Conservation (phyloP, 108 stramenopile species). For the Bacterosira constricta region DNA sequence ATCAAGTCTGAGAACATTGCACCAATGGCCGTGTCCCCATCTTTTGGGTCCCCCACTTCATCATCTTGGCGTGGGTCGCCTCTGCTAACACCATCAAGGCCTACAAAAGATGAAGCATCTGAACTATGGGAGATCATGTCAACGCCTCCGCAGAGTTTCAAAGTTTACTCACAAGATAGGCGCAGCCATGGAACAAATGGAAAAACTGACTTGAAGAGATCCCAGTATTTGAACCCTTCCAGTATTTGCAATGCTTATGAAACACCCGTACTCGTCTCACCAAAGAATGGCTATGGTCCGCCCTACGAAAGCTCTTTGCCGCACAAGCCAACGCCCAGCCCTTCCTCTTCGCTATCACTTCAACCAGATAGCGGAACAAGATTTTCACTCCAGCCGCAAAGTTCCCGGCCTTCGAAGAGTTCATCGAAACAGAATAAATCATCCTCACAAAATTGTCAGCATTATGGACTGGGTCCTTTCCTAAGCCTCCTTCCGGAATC, state of each 20-base stretch:
- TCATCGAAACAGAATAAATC: too few relatives aligned
- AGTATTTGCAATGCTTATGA: neutral
- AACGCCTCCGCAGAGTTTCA: slow-evolving; percentile 3
- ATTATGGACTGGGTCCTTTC: slow-evolving; percentile 16
- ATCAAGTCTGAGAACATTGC: too few relatives aligned
- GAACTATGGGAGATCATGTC: slow-evolving; percentile 27
- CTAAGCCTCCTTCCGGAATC: slow-evolving; percentile 24
- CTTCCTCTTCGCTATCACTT: neutral
- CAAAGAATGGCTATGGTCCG: slow-evolving; percentile 15
- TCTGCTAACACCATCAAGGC: neutral
- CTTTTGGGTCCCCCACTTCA: too few relatives aligned
- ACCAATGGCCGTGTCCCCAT: too few relatives aligned
- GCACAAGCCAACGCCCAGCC: neutral
- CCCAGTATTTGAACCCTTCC: slow-evolving; percentile 1
- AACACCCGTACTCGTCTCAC: neutral
- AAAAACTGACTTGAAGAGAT: neutral
- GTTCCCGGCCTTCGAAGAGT: too few relatives aligned
- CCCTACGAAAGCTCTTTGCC: slow-evolving; percentile 25
- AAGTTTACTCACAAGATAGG: neutral
- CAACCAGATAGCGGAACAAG: too few relatives aligned
- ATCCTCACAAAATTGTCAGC: neutral
- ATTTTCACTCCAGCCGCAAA: too few relatives aligned
- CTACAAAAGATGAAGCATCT: slow-evolving; percentile 24
- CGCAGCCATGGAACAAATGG: neutral
- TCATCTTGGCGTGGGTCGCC: too few relatives aligned